phyloP scores from a whole-genome alignment of 2,329 filamentous ascomycete genomes.

The Sporothrix schenckii region DNA sequence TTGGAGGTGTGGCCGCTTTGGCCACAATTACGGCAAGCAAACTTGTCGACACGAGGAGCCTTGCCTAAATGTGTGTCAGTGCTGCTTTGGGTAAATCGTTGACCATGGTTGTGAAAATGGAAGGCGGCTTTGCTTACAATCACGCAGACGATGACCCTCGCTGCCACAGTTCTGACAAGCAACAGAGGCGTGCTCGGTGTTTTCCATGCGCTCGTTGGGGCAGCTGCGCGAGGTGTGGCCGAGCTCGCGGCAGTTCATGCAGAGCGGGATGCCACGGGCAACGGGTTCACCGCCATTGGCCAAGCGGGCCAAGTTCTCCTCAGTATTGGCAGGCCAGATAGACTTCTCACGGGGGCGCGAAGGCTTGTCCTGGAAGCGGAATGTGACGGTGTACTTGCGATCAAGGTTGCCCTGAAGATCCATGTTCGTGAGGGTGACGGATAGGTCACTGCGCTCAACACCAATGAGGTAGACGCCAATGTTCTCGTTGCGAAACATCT shows the following conservation, averaged over 20 bases:
- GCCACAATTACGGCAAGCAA: constrained; percentile 71
- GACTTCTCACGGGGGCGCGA: constrained; percentile 61
- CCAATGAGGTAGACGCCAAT: constrained; percentile 65
- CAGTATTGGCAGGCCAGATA: constrained; percentile 60
- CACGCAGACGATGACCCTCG: constrained; percentile 67
- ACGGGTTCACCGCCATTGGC: constrained; percentile 66
- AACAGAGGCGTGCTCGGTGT: constrained; percentile 49
- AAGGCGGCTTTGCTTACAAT: constrained; percentile 56
- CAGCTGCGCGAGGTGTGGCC: constrained; percentile 67
- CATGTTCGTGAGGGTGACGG: constrained; percentile 67
- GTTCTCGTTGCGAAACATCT: constrained; percentile 57
- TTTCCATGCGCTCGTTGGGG: constrained; percentile 59
- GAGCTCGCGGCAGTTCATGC: constrained; percentile 64
- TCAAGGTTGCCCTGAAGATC: constrained; percentile 69
- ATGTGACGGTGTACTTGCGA: constrained; percentile 66
- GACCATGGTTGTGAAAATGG: background rate
- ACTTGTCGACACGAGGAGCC: constrained; percentile 63
- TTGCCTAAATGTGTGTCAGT: constrained; percentile 49
- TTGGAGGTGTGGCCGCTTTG: constrained; percentile 53
- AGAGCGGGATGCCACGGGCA: constrained; percentile 61
- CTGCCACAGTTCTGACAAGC: constrained; percentile 67
- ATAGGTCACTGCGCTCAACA: constrained; percentile 57
- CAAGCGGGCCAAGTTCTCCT: constrained; percentile 67
- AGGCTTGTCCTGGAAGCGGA: constrained; percentile 63
- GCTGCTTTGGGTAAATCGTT: background rate